Evolutionary conservation across 2,329 filamentous ascomycete genomes (phyloP).

Genomic region (Tolypocladium guangdongense): DNA sequence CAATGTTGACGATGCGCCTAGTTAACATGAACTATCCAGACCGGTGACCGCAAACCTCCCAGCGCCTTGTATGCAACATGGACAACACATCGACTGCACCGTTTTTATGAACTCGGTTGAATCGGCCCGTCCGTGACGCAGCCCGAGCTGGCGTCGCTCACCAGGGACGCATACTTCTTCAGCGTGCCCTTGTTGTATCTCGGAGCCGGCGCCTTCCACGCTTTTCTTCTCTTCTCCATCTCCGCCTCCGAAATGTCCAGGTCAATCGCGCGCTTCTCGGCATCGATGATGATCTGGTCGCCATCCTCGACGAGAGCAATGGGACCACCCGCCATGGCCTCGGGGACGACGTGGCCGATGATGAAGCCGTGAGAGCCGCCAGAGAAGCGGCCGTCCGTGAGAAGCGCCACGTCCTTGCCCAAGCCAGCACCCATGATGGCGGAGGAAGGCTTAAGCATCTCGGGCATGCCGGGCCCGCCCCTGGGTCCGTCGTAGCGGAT

Average conservation of each 20-base stretch:
- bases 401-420: constrained; percentile 61
- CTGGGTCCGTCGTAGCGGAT: constrained; percentile 92
- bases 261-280: constrained; percentile 60
- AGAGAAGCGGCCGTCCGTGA: constrained; percentile 67
- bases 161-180: constrained; percentile 55
- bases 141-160: constrained; percentile 47
- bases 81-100: not conserved
- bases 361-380: constrained; percentile 80
- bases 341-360: constrained; percentile 79
- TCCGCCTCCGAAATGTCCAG: constrained; percentile 57
- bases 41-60: not conserved
- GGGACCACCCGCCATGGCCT: constrained; percentile 76
- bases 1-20: not conserved
- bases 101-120: constrained; percentile 2
- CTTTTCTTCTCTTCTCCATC: constrained; percentile 42
- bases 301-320: constrained; percentile 76
- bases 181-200: constrained; percentile 54
- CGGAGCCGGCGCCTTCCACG: constrained; percentile 51
- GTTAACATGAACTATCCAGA: not conserved
- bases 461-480: constrained; percentile 88
- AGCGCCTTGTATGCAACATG: not conserved
- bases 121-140: constrained; percentile 41
- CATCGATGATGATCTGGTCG: constrained; percentile 72
- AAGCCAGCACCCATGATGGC: constrained; percentile 88
- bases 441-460: constrained; percentile 87